Conservation (phyloP, 176 grass and related monocot species). For the Zea luxurians region DNA sequence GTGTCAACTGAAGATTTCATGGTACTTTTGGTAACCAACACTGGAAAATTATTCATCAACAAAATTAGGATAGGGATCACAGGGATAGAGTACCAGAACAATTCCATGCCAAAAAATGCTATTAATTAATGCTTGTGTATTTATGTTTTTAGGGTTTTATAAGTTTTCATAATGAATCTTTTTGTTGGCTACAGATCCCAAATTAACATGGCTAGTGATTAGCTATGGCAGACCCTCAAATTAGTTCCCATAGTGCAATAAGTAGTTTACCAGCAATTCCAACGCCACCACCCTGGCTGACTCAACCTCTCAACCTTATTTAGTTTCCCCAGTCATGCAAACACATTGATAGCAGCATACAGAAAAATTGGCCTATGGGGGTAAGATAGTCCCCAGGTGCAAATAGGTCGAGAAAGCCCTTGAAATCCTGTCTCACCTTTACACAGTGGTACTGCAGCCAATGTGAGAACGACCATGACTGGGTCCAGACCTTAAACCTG, state of each 20-base stretch:
- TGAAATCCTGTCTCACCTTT: too few relatives aligned
- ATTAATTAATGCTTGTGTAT: not conserved
- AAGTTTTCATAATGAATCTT: not conserved
- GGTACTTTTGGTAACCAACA: slow-evolving; percentile 6
- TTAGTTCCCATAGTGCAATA: not conserved
- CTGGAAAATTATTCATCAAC: not conserved
- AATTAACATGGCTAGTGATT: not conserved
- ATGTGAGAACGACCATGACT: too few relatives aligned
- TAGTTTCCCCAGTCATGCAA: not conserved
- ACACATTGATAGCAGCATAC: not conserved
- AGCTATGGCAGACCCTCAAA: not conserved
- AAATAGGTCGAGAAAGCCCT: too few relatives aligned
- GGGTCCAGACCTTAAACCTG: too few relatives aligned
- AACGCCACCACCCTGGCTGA: not conserved
- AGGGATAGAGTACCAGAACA: not conserved
- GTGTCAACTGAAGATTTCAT: slow-evolving; percentile 18
- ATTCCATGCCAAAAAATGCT: not conserved
- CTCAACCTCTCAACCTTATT: not conserved
- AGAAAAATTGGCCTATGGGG: too few relatives aligned
- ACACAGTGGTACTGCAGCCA: too few relatives aligned
- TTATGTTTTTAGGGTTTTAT: not conserved
- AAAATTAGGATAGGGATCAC: not conserved
- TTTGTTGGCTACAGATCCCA: not conserved
- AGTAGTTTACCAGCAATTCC: not conserved
- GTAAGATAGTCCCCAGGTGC: too few relatives aligned